A percentile compares a stretch with the other conserved stretches of the same genome.
Evolutionary conservation across 2,329 filamentous ascomycete genomes (phyloP).

Genomic region (Pseudogymnoascus sp.): DNA sequence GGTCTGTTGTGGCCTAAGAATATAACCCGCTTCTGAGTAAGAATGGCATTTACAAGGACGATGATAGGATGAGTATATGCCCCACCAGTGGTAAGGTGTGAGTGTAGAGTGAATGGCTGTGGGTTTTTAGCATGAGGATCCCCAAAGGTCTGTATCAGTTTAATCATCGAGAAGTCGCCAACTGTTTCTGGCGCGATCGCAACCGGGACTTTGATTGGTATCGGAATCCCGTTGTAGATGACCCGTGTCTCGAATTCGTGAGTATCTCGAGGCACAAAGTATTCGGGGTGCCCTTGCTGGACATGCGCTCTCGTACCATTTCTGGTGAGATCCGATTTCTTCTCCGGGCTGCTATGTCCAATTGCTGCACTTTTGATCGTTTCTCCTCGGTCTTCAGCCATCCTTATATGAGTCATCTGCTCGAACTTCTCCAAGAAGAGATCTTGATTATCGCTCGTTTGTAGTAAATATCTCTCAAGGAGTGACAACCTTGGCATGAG

Average conservation of each 20-base stretch:
- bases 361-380: constrained; percentile 35
- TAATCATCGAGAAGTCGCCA: constrained; percentile 94
- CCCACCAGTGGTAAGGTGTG: constrained; percentile 89
- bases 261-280: constrained; percentile 81
- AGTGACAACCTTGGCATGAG: constrained; percentile 80
- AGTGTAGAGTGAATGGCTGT: constrained; percentile 78
- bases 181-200: constrained; percentile 93
- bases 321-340: constrained; percentile 35
- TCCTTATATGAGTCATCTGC: constrained; percentile 79
- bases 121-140: constrained; percentile 74
- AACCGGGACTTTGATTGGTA: constrained; percentile 93
- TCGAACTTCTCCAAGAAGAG: constrained; percentile 98
- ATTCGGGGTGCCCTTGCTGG: constrained; percentile 48
- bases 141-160: constrained; percentile 92
- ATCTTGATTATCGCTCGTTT: constrained; percentile 88
- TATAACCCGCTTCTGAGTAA: constrained; percentile 94
- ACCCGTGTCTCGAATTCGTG: constrained; percentile 97
- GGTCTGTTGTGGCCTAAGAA: constrained; percentile 94
- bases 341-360: constrained; percentile 38
- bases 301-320: constrained; percentile 58
- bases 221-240: constrained; percentile 91
- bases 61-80: constrained; percentile 89
- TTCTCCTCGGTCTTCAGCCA: constrained; percentile 53
- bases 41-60: constrained; percentile 84
- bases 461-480: constrained; percentile 78